Base-by-base conservation (phyloP, 768 basidiomycete species). In the Agaricus blazei region DNA sequence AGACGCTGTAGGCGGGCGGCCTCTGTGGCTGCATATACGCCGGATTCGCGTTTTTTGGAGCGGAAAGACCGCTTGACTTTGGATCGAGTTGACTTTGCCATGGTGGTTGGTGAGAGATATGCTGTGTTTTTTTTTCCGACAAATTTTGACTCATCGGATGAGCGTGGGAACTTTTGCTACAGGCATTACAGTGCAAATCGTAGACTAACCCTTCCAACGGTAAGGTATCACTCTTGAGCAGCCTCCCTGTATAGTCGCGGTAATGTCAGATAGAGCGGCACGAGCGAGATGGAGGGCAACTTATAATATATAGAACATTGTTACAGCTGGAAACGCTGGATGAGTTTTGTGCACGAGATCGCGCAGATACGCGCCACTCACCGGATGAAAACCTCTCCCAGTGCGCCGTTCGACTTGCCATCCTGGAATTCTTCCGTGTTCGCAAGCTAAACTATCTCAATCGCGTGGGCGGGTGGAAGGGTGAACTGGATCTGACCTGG, bases 301-400 rank as follows among this genome's bases (percentile, higher is more conserved):
- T 89, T 82, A 90, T 92, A 62, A 97, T 95, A 70, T 96, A 97
- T 54, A 97, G 80, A 24, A 97, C 94, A 64, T 97, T 97, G 77
- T 97, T 97, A 77, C 91, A 93, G 62, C 91, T 93, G 58, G 26
- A 59, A 19, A 27, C 29, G 19, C 45, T 36, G 51, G 43, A 62
- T 67, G 48, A 65, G 56, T 41, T 11, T 42, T 52, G 11, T 23
- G 51, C 27, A 37, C 58, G 27, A 52, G 54, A 46, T 55, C 31
- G 27, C 11, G 51, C n/a, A 44, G 47, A 36, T 23, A 49, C 29
- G 48, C 14, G 48, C 23, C 31, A 67, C 88, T 58, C 65, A 93
- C 93, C 97, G 84, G 68, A 99, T 97, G 74, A 98, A 98, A 43
- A 99, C 94, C 73, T 99, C 97, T 61, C 97, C 97, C n/a, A 99